Evolutionary conservation across 352 stramenopile genomes (phyloP).

Genomic region (Thraustochytrium sp.): DNA sequence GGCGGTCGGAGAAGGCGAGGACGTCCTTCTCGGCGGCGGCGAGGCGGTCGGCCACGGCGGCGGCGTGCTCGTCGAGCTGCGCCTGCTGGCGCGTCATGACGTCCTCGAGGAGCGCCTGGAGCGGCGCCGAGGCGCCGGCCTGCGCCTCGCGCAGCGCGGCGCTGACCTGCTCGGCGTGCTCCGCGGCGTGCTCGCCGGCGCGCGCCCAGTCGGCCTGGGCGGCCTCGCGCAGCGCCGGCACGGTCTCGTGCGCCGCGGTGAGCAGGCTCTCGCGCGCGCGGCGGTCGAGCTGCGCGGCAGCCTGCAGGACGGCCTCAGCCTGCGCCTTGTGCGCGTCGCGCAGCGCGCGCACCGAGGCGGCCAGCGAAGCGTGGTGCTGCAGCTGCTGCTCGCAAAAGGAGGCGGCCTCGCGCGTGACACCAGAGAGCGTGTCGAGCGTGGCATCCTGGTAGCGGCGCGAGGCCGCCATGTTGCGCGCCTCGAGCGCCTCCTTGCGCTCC

Average conservation of each 20-base stretch:
- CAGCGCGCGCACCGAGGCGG: neutral
- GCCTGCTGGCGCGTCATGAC: neutral
- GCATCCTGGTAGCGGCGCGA: slow-evolving; percentile 11
- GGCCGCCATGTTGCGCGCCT: slow-evolving; percentile 38
- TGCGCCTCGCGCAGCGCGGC: neutral
- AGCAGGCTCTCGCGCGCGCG: neutral
- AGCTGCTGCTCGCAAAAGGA: neutral
- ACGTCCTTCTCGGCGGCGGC: neutral
- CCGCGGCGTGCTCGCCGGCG: neutral
- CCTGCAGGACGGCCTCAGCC: neutral
- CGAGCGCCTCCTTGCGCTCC: slow-evolving; percentile 40
- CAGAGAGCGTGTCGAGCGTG: neutral
- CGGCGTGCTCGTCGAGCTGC: neutral
- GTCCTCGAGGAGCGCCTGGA: neutral
- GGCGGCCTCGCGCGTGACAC: neutral
- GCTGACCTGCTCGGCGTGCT: neutral
- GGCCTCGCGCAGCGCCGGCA: neutral
- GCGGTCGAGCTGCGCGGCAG: neutral
- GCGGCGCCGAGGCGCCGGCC: neutral
- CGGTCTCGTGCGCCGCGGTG: neutral
- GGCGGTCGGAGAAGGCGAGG: neutral
- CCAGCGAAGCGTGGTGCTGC: neutral
- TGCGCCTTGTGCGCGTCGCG: neutral
- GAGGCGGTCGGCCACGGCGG: neutral
- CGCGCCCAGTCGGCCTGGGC: neutral